Base-by-base conservation (phyloP, 768 basidiomycete species). In the Tephrocybe sp. region DNA sequence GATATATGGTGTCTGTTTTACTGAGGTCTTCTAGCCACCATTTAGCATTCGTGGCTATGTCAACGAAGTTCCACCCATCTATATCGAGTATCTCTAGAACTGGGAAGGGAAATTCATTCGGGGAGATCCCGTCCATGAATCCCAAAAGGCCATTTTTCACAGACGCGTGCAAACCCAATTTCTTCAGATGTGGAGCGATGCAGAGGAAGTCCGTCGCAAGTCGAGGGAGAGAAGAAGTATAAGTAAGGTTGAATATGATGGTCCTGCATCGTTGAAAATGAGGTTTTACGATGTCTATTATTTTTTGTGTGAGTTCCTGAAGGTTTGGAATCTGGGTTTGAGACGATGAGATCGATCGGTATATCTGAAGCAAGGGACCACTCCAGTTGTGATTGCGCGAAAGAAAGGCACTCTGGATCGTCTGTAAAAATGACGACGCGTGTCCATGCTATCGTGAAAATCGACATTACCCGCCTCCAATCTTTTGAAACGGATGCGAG, bases 51-150 rank as follows among this genome's bases (percentile, higher is more conserved):
- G 2, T 34, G n/a, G 16, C 15, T 3, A 47, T 9, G 16, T 47
- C 45, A 8, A 47, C 35, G 25, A 47, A 47, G 36, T 47, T 47
- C 35, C 45, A 47, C 34, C 45, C 45, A 18, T 47, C 45, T 9
- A 47, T 27, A 4, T 36, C 18, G 12, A 47, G 24, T 24, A 18
- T 24, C 11, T 16, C 8, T 2, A 37, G 11, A 5, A 2, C 27
- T 18, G 45, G 45, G 25, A 47, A 47, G 16, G 16, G 45, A 18
- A 37, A 38, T n/a, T 26, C 4, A n/a, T 7, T 16, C 5, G 19
- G 7, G 1, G 16, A 6, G 35, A 3, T 28, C 13, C 22, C 45
- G 25, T 37, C 22, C 3, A 35, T 24, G 22, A 27, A 47, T n/a
- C 25, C 35, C 7, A 22, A n/a, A 7, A 38, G 24, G 18, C 45